These are phyloP conservation scores for Solanum aculeatissimum DNA, from an alignment of 305 asterid genomes.

Conservation along the genomic window DNA sequence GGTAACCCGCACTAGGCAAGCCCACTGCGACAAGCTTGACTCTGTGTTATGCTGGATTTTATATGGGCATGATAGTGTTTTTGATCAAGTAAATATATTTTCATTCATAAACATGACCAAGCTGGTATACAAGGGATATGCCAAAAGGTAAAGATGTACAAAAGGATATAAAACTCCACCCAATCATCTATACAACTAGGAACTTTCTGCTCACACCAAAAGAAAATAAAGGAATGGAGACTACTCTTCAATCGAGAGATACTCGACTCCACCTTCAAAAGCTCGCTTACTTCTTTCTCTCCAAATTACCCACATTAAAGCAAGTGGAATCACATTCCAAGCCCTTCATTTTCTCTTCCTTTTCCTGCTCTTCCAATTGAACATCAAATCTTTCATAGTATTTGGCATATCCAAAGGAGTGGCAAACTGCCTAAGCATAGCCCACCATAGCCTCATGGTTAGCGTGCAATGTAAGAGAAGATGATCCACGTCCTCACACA, in stretches of 20 bases:
- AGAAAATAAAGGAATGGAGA: neutral
- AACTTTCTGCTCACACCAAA: neutral
- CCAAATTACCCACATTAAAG: neutral
- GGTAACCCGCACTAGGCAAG: no score
- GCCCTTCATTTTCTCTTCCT: neutral
- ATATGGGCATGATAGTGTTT: neutral
- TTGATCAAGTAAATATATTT: neutral
- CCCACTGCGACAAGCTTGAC: no score
- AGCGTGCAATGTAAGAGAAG: neutral
- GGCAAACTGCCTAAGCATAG: neutral
- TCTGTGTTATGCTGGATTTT: neutral
- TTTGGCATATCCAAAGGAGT: neutral
- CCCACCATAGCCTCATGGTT: neutral
- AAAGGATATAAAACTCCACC: neutral
- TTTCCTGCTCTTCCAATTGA: neutral
- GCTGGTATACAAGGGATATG: neutral
- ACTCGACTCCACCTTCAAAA: neutral
- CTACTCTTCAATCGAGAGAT: neutral
- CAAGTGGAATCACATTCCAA: neutral
- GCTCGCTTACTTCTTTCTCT: neutral
- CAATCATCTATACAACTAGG: neutral
- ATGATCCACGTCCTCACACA: neutral
- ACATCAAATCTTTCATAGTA: neutral
- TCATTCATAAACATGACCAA: neutral
- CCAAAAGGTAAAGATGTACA: neutral